Evolutionary conservation across 495 filamentous ascomycete species (phyloP), one percentile per base, ranked within the genome.

Genomic region (Aspergillus mulundensis): DNA sequence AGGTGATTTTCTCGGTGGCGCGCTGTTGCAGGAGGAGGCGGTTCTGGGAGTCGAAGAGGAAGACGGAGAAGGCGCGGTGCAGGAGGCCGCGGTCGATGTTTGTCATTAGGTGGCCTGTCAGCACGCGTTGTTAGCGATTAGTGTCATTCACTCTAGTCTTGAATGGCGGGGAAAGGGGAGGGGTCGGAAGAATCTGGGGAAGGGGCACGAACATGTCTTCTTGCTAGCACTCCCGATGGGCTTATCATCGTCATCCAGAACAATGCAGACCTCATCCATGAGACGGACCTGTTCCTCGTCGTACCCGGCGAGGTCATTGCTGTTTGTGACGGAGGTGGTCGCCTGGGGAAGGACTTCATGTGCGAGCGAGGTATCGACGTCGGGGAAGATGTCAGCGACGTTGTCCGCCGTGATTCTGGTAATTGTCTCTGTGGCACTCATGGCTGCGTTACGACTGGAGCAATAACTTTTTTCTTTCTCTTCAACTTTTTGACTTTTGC

Each of bases 221-320:
- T 99, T 99, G 83, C 91, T 96, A 36, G 90, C 93, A 56, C 90
- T 96, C 43, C 95, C 94, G 69, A 99, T 96, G 3, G 94, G 95
- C 50, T 82, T 81, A 69, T 99, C 94, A 64, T 97, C 79, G 57
- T 94, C 85, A 66, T 97, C 94, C 44, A 91, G 70, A 15, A 99
- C 94, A 66, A 99, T 99, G 78, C 94, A 99, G 7, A 99, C 89
- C 74, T 99, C 94, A 57, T 99, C 95, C 94, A 99, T 99, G 61
- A 99, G 74, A 24, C 92, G 87, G 58, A 96, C 92, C 71, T 99
- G 94, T 71, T 97, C 93, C 66, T 89, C 94, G 76, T 99, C 93
- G 79, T 97, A 95, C 43, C 94, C 94, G 41, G 75, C 70, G n/a
- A 88, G 66, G 25, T 86, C 84, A 50, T 66, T 62, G 54, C 73